Evolutionary conservation across 2,329 filamentous ascomycete species (phyloP).

Genomic region (Fusarium sp.): DNA sequence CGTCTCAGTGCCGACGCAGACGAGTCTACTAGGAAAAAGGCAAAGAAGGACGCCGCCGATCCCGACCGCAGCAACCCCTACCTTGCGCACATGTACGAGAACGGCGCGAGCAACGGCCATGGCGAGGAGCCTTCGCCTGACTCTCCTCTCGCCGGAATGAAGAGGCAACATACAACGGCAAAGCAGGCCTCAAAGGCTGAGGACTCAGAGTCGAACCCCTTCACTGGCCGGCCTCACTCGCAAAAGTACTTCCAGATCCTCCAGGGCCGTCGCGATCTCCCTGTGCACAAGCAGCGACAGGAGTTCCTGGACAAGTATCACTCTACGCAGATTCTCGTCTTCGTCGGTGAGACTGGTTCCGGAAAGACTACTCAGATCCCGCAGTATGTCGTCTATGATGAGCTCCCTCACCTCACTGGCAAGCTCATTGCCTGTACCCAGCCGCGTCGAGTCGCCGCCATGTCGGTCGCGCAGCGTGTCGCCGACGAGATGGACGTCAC

Average conservation of each 20-base stretch:
- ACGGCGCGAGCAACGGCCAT: slow-evolving; percentile 51
- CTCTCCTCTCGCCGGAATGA: slow-evolving; percentile 70
- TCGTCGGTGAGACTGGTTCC: slow-evolving; percentile 98
- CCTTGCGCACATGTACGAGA: slow-evolving; percentile 83
- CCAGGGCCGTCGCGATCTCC: slow-evolving; percentile 80
- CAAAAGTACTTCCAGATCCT: slow-evolving; percentile 90
- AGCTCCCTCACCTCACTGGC: slow-evolving; percentile 82
- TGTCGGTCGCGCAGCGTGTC: slow-evolving; percentile 98
- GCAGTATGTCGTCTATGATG: slow-evolving; percentile 97
- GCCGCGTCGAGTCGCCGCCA: slow-evolving; percentile 95
- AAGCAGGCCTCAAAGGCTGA: slow-evolving; percentile 76
- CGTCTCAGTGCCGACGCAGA: slow-evolving; percentile 56
- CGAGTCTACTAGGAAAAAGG: slow-evolving; percentile 54
- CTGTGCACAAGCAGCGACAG: slow-evolving; percentile 89
- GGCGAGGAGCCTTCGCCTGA: slow-evolving; percentile 48
- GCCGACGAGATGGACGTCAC: slow-evolving; percentile 95
- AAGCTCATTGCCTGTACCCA: slow-evolving; percentile 98
- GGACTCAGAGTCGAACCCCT: slow-evolving; percentile 82
- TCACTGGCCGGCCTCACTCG: slow-evolving; percentile 79
- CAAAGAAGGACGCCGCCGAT: slow-evolving; percentile 48
- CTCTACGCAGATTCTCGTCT: slow-evolving; percentile 92
- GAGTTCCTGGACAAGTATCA: slow-evolving; percentile 96
- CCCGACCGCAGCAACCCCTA: slow-evolving; percentile 74
- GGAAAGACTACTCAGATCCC: slow-evolving; percentile 99
- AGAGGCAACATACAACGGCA: slow-evolving; percentile 81